These are phyloP conservation scores for Cladosporium oxysporum DNA, from an alignment of 2,329 filamentous ascomycete species.

Conservation along the genomic window DNA sequence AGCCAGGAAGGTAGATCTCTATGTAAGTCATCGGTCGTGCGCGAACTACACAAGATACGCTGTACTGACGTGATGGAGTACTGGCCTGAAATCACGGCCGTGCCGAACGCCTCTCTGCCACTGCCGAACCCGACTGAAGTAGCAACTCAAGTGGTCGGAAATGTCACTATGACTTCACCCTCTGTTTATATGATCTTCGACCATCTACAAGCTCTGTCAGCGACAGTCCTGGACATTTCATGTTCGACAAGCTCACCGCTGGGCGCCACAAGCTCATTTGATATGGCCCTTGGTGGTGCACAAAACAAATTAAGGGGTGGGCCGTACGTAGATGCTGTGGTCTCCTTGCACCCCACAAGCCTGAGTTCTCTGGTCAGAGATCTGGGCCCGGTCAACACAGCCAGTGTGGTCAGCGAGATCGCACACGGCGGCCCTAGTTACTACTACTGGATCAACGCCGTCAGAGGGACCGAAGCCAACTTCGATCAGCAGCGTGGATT, in stretches of 20 bases:
- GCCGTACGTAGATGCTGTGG: conserved; percentile 5
- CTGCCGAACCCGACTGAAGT: not conserved
- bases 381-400: conserved; percentile 17
- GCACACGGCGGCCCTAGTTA: conserved; percentile 17
- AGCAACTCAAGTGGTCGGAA: conserved; percentile 9
- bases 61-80: not conserved
- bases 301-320: not conserved
- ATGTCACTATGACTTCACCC: conserved; percentile 15
- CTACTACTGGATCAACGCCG: conserved; percentile 8
- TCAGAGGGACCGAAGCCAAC: not conserved
- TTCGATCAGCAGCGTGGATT: not conserved
- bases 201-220: conserved; percentile 9
- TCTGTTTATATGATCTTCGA: conserved; percentile 18
- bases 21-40: not conserved
- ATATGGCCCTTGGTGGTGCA: not conserved
- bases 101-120: not conserved
- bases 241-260: not conserved
- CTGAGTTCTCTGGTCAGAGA: conserved; percentile 14
- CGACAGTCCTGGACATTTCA: not conserved
- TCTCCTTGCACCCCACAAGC: conserved; percentile 9
- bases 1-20: conserved; percentile 12
- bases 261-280: not conserved
- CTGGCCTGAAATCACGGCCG: conserved; percentile 10
- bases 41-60: not conserved
- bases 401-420: conserved; percentile 18